Evolutionary conservation across 2,329 filamentous ascomycete genomes (phyloP), one percentile per base, ranked within the genome.

Genomic region (Polychaeton citri): DNA sequence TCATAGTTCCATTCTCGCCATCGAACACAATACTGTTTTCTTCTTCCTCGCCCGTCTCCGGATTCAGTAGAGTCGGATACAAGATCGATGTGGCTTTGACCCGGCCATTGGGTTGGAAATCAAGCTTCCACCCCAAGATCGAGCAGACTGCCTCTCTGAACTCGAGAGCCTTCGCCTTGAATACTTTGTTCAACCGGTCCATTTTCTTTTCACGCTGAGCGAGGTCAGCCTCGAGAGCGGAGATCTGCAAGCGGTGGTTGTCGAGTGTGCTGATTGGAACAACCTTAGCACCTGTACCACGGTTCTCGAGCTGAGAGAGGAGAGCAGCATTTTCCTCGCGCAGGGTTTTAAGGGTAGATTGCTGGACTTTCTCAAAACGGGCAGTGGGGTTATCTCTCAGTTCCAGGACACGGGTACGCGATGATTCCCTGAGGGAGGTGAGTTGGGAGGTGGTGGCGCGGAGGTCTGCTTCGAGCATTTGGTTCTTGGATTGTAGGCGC

Each of bases 81-180:
- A 88, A 92, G 45, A 88, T 81, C 40, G 73, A 81, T 37, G 88
- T 92, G 16, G 95, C 84, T 20, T 85, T 79, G 61, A 95, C 92
- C 51, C 93, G 88, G 30, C 90, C 90, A 57, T 94, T 94, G n/a
- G 87, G 86, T 56, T 95, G 80, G 57, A 98, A 96, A 20, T 90
- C 86, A 9, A 96, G 76, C 36, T 88, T 88, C 81, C 87, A 98
- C 1, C 90, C 90, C 0, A 98, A 71, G 1, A 94, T 80, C 15
- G 79, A 85, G 43, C 87, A 87, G 39, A 98, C 87, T 20, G 87
- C 85, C 61, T 96, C 86, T 34, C 92, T 84, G 64, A 98, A 96
- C 62, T 98, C 90, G 49, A 81, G 76, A 1, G 82, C 86, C 58
- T 96, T 98, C 46, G 81, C 74, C 0, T 75, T 75, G 81, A 85